Conservation (phyloP, 75 land plant genomes). For the Selaginella moellendorffii region DNA sequence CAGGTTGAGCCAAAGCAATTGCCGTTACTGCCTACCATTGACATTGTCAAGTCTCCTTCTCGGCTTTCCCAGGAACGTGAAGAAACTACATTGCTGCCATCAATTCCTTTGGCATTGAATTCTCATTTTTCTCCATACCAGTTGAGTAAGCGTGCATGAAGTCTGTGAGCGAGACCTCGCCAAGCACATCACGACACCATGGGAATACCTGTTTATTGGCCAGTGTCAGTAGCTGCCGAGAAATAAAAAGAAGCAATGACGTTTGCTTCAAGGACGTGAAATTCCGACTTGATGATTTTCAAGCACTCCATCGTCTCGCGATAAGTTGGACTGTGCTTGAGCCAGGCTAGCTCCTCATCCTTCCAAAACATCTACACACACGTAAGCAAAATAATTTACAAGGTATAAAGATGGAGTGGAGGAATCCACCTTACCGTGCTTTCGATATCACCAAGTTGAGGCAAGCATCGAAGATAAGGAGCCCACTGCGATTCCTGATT, state of each 20-base stretch:
- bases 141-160: conserved; percentile 70
- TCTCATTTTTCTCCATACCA: conserved; percentile 31
- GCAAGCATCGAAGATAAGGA: conserved; percentile 58
- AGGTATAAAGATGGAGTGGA: not conserved
- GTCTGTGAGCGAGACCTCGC: conserved; percentile 25
- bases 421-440: conserved; percentile 37
- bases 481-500: conserved; percentile 72
- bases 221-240: not conserved
- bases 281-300: conserved; percentile 41
- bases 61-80: conserved; percentile 76
- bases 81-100: conserved; percentile 31
- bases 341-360: conserved; percentile 51
- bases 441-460: conserved; percentile 43
- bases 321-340: conserved; percentile 35
- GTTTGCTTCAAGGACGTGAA: conserved; percentile 29
- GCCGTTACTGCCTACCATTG: not conserved
- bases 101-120: too few relatives aligned
- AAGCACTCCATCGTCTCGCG: conserved; percentile 50
- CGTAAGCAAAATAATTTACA: not conserved
- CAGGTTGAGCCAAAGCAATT: not conserved
- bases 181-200: conserved; percentile 33
- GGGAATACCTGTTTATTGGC: conserved; percentile 40
- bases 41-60: not conserved
- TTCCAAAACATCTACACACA: conserved; percentile 60
- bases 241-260: too few relatives aligned